Percentiles rank a stretch among this genome's conserved stretches.
Evolutionary conservation across 139 green algal genomes (phyloP).

Genomic region (Zygnema cylindricum): DNA sequence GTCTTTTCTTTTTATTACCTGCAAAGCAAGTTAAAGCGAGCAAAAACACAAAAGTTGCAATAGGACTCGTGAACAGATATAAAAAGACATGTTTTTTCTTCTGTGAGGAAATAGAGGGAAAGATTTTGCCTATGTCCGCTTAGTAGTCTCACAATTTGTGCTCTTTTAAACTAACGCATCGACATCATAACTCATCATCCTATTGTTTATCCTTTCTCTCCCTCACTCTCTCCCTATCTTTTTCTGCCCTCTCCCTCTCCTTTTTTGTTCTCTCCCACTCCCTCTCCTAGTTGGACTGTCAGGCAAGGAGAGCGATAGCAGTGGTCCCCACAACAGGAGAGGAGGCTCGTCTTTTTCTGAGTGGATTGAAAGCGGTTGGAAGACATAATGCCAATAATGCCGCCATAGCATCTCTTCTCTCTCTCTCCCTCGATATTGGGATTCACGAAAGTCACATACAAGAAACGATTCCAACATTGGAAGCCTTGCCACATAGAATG

Average conservation of each 20-base stretch:
- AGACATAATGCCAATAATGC: slow-evolving; percentile 65
- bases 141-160: too few species aligned
- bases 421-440: slow-evolving; percentile 28
- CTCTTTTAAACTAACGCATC: too few species aligned
- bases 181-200: too few species aligned
- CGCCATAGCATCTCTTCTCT: slow-evolving; percentile 52
- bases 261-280: not conserved
- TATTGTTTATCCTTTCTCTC: not conserved
- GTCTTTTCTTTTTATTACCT: too few species aligned
- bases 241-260: not conserved
- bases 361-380: slow-evolving; percentile 38
- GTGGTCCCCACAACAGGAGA: slow-evolving; percentile 38
- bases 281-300: slow-evolving; percentile 42
- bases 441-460: slow-evolving; percentile 1
- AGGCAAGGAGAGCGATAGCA: slow-evolving; percentile 37
- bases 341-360: slow-evolving; percentile 46
- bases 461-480: slow-evolving; percentile 42
- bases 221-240: not conserved
- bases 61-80: too few species aligned
- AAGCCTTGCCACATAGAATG: slow-evolving; percentile 66
- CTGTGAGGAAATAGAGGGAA: too few species aligned
- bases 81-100: too few species aligned
- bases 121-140: too few species aligned
- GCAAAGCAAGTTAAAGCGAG: too few species aligned
- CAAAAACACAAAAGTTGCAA: too few species aligned